These are phyloP conservation scores for Verticillium klebahnii DNA, from an alignment of 2,329 filamentous ascomycete species.

Conservation along the genomic window DNA sequence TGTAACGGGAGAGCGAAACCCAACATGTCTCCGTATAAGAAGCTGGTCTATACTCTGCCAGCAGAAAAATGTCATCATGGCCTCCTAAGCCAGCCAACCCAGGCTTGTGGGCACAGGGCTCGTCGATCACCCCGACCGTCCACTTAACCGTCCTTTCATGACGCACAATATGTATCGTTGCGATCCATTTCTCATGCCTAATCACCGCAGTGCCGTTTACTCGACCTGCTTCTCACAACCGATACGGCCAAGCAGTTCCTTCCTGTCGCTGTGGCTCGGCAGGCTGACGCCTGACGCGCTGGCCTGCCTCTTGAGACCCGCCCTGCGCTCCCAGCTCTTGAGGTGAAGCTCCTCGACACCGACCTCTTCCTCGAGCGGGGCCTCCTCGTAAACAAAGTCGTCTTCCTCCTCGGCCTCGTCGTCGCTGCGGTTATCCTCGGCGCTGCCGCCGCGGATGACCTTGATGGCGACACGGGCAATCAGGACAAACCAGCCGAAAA, in stretches of 20 bases:
- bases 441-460: conserved; percentile 70
- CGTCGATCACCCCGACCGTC: not conserved
- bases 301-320: conserved; percentile 48
- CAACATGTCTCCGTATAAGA: not conserved
- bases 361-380: conserved; percentile 67
- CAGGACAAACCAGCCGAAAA: conserved; percentile 84
- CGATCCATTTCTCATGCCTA: not conserved
- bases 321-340: conserved; percentile 56
- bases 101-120: not conserved
- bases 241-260: conserved; percentile 76
- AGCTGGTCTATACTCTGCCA: not conserved
- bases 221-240: conserved; percentile 75
- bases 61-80: not conserved
- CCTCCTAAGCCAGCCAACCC: not conserved
- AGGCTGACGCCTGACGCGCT: conserved; percentile 58
- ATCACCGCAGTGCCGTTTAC: conserved; percentile 15
- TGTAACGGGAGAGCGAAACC: not conserved
- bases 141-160: not conserved
- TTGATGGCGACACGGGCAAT: conserved; percentile 78
- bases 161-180: not conserved
- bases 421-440: conserved; percentile 85
- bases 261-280: conserved; percentile 68
- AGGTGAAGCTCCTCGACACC: conserved; percentile 68
- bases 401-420: conserved; percentile 67
- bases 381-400: conserved; percentile 49